Base-by-base conservation (phyloP, 768 basidiomycete genomes). In the Gymnopilus junonius region DNA sequence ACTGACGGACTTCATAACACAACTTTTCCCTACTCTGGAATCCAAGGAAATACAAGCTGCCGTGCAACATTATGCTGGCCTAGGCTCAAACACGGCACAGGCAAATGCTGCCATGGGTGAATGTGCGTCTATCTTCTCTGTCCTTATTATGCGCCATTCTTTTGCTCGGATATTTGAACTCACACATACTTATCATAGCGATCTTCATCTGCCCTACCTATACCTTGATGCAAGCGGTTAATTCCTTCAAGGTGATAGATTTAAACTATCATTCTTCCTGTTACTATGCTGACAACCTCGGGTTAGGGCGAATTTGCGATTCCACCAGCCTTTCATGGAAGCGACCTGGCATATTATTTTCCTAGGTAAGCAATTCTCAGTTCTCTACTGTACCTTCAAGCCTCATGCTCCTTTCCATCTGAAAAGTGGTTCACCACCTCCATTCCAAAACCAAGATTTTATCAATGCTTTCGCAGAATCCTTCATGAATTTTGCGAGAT, bases 161-260 rank as follows among this genome's bases (percentile, higher is more conserved):
- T 31, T 8, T 5, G 12, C 32, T 17, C 29, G 29, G 29, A 46
- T 53, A 2, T 6, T 32, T 11, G 8, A 20, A 50, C 7, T 5
- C 10, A 12, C 40, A 12, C 29, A 14, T 23, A 3, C 8, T 58
- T 21, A 15, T 43, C 21, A 15, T 53, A 78, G 82, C 81, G 8
- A 81, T 83, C 50, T 80, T 83, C 51, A 74, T 76, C 21, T 84
- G 82, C 61, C 82, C 83, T 0, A 79, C 80, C 0, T 83, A 83
- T 61, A 78, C 66, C 59, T 50, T 81, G 14, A 61, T 80, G 39
- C 62, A 64, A 15, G 77, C 78, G 14, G 79, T 80, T 61, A 59
- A 48, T 10, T 62, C 72, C 5, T 80, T 71, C 67, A 81, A 81
- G 73, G 80, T 76, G 45, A 53, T 61, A 10, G 2, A 23, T 39